A percentile compares a stretch with the other conserved stretches of the same genome.
Conservation (phyloP, 345 rosid species). For the Moricandia moricandioides region DNA sequence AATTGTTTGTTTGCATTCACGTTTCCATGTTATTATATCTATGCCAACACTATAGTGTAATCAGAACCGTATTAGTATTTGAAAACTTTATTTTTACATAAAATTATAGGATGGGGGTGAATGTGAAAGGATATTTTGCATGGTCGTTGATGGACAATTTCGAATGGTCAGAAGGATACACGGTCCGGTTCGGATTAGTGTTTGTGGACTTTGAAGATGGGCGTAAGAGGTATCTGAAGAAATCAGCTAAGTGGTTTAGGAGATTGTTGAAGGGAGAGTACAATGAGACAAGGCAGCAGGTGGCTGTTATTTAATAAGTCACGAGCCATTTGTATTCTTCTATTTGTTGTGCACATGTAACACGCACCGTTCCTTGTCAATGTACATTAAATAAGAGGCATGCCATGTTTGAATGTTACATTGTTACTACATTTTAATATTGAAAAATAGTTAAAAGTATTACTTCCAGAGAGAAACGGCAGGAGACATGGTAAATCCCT, state of each 20-base stretch:
- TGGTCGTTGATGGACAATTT: conserved; percentile 50
- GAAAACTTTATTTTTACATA: background rate
- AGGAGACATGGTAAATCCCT: no score
- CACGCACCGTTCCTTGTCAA: background rate
- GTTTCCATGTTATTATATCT: background rate
- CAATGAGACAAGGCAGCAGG: background rate
- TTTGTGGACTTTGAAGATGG: conserved; percentile 40
- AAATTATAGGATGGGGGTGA: conserved; percentile 37
- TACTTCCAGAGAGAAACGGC: no score
- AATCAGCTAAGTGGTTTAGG: conserved; percentile 39
- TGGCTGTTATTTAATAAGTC: conserved; percentile 26
- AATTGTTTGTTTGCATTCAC: background rate
- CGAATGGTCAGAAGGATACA: conserved; percentile 46
- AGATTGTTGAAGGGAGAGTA: conserved; percentile 19
- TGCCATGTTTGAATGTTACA: no score
- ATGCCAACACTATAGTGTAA: background rate
- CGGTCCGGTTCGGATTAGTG: conserved; percentile 41
- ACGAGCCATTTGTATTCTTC: background rate
- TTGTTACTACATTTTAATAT: no score
- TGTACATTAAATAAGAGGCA: background rate
- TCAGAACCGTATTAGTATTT: background rate
- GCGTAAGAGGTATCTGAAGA: conserved; percentile 39
- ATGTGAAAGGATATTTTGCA: conserved; percentile 42
- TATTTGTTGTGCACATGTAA: background rate
- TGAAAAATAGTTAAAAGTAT: no score